Evolutionary conservation across 768 basidiomycete genomes (phyloP).

Genomic region (Podaxis rugospora): DNA sequence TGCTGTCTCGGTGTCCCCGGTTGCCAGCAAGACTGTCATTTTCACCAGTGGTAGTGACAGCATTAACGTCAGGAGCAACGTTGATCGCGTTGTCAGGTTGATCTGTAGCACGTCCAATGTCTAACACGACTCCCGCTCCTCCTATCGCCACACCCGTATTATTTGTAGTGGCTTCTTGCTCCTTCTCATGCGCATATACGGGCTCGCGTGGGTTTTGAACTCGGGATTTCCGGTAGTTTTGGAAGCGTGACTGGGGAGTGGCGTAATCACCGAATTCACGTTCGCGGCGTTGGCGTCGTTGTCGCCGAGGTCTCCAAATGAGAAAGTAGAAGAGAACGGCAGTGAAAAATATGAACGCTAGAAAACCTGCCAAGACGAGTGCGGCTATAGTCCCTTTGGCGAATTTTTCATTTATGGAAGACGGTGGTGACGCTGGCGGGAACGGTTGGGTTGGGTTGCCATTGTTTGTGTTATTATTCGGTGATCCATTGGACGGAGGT

Average conservation of each 20-base stretch:
- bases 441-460: slow-evolving; percentile 15
- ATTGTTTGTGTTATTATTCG: background rate
- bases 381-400: slow-evolving; percentile 64
- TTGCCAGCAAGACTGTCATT: background rate
- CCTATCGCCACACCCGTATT: background rate
- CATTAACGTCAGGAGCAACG: background rate
- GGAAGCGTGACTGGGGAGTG: background rate
- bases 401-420: slow-evolving; percentile 14
- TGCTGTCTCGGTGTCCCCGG: slow-evolving; percentile 22
- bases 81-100: background rate
- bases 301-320: slow-evolving; percentile 43
- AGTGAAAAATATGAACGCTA: slow-evolving; percentile 44
- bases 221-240: slow-evolving; percentile 4
- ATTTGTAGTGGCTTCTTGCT: background rate
- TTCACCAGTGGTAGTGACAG: background rate
- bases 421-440: slow-evolving; percentile 16
- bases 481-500: slow-evolving; percentile 9
- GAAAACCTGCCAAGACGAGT: slow-evolving; percentile 49
- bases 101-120: background rate
- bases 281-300: slow-evolving; percentile 17
- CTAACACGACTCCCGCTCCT: background rate
- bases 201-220: background rate
- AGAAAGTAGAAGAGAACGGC: slow-evolving; percentile 38
- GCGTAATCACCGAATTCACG: slow-evolving; percentile 6
- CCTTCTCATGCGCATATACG: background rate